These are phyloP conservation scores for Talaromyces marneffei DNA, from an alignment of 2,329 filamentous ascomycete species.

Conservation along the genomic window DNA sequence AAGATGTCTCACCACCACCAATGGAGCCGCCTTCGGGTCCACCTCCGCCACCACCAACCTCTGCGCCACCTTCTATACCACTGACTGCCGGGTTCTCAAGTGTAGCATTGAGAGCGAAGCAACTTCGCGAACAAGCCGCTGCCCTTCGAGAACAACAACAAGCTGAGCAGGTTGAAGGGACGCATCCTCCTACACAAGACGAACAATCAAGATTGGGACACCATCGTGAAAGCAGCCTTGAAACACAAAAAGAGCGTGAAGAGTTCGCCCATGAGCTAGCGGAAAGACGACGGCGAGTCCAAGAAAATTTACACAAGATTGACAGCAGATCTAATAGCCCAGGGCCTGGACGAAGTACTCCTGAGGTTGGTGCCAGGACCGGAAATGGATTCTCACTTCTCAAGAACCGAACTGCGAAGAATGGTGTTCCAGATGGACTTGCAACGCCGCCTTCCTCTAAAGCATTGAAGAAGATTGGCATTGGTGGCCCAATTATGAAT, in stretches of 20 bases:
- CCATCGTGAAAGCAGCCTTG: constrained; percentile 41
- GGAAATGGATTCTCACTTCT: constrained; percentile 42
- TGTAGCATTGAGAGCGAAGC: constrained; percentile 33
- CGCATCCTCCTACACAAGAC: constrained; percentile 41
- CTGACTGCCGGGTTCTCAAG: constrained; percentile 17
- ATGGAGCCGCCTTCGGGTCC: constrained; percentile 30
- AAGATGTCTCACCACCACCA: constrained; percentile 21
- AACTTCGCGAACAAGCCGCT: constrained; percentile 34
- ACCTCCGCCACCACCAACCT: constrained; percentile 9
- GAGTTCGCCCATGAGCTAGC: constrained; percentile 46
- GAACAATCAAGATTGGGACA: constrained; percentile 39
- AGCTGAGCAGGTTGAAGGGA: not conserved
- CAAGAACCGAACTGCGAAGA: constrained; percentile 38
- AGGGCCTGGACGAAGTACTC: constrained; percentile 30
- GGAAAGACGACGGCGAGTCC: constrained; percentile 42
- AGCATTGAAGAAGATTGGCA: constrained; percentile 39
- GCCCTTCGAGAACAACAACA: constrained; percentile 24
- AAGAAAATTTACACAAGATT: constrained; percentile 43
- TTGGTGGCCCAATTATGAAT: constrained; percentile 23
- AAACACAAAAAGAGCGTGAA: constrained; percentile 45
- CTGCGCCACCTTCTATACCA: constrained; percentile 10
- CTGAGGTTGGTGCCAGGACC: constrained; percentile 29
- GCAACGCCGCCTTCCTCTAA: constrained; percentile 20
- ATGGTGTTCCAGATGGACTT: constrained; percentile 26
- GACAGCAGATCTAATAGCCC: constrained; percentile 42